Percentiles rank a stretch among this genome's conserved stretches.
Conservation (phyloP, 2,329 filamentous ascomycete species). For the Dactylellina sp. region DNA sequence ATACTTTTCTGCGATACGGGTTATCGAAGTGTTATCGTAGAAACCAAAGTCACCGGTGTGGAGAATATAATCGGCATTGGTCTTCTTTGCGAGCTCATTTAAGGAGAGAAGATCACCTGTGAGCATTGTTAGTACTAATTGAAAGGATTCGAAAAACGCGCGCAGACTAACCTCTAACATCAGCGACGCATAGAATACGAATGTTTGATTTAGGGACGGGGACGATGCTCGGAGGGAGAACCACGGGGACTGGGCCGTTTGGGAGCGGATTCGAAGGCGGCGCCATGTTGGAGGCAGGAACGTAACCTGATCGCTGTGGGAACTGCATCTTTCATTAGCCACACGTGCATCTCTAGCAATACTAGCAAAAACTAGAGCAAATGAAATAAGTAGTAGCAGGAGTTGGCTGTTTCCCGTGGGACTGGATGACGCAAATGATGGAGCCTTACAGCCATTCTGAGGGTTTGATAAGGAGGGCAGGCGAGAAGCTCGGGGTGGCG, state of each 20-base stretch:
- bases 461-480: background rate
- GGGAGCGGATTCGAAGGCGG: constrained; percentile 38
- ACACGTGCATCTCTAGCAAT: constrained; percentile 5
- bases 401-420: constrained; percentile 3
- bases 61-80: constrained; percentile 95
- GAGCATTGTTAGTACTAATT: constrained; percentile 34
- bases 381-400: constrained; percentile 12
- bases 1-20: constrained; percentile 97
- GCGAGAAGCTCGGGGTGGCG: constrained; percentile 1
- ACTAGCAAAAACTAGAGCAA: background rate
- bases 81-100: constrained; percentile 95
- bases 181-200: constrained; percentile 77
- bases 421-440: constrained; percentile 4
- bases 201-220: constrained; percentile 65
- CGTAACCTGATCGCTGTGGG: constrained; percentile 28
- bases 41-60: constrained; percentile 99
- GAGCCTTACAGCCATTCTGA: constrained; percentile 40
- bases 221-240: constrained; percentile 50
- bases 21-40: constrained; percentile 94
- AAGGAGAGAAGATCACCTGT: constrained; percentile 92
- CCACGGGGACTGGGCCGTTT: constrained; percentile 51
- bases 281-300: constrained; percentile 38
- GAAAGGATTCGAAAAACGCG: constrained; percentile 35
- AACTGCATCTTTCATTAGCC: constrained; percentile 37
- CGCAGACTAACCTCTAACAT: constrained; percentile 74